Evolutionary conservation across 2,329 filamentous ascomycete genomes (phyloP), one percentile per base, ranked within the genome.

Genomic region (Calonectria naviculata): DNA sequence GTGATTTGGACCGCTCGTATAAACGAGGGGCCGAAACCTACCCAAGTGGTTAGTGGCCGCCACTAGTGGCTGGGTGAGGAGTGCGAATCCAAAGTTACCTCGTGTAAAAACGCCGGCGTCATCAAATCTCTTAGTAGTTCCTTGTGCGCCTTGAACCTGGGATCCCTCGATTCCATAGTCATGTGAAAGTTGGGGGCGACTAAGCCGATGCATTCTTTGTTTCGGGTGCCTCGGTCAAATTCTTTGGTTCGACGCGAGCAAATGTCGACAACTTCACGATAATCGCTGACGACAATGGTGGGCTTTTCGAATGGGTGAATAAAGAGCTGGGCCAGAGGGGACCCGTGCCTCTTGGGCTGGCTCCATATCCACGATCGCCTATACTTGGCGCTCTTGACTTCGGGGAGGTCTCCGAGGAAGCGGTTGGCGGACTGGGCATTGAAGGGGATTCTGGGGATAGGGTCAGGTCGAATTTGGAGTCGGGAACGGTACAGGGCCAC

Each of bases 51-150:
- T 41, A 69, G 38, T 21, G 34, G 73, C 29, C 44, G 36, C 24
- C 47, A n/a, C 15, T 41, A 17, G 42, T 29, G 34, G 15, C 29
- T 67, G 17, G 47, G n/a, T 19, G 46, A 38, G 28, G 28, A 42
- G 7, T 29, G 36, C 38, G 38, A 5, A 52, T 24, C 28, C 49
- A 62, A 42, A 34, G 60, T 49, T 66, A 79, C 77, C 68, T 77
- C 71, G 49, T 81, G 74, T 24, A 85, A 71, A 61, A 85, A 84
- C 12, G 62, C 74, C 0, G 82, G 80, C 2, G 81, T 76, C 83
- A 85, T 83, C 8, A 84, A 73, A 46, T 84, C 83, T 49, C 78
- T 75, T 4, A 84, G 70, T 4, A 85, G 76, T 47, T 80, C 78
- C 61, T 77, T 81, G 47, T 83, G 80, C 17, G 46, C 60, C 72